A percentile compares a stretch with the other conserved stretches of the same genome.
Conservation (phyloP, 371 early-diverging fungal species). For the Apophysomyces trapeziformis region DNA sequence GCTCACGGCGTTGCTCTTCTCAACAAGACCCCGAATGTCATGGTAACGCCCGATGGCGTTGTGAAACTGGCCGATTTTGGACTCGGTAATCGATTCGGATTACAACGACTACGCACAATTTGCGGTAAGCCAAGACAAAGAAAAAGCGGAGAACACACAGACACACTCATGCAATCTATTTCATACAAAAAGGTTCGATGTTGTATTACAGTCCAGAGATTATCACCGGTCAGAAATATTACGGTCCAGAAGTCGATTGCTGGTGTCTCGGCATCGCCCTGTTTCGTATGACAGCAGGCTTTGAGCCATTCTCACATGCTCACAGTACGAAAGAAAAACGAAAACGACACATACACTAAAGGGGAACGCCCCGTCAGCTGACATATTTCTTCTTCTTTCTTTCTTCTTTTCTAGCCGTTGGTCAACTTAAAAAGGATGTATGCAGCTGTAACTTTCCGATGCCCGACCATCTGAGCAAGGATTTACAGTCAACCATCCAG, state of each 20-base stretch:
- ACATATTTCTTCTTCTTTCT: neutral
- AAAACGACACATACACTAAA: neutral
- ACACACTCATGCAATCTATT: too few species aligned
- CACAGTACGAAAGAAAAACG: constrained; percentile 32
- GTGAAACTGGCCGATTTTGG: constrained; percentile 86
- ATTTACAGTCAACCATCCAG: constrained; percentile 49
- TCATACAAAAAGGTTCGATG: constrained; percentile 40
- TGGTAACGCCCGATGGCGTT: constrained; percentile 49
- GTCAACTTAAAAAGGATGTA: constrained; percentile 71
- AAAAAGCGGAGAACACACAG: neutral
- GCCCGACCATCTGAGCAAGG: constrained; percentile 48
- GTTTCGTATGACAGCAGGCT: constrained; percentile 89
- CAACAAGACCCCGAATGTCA: constrained; percentile 57
- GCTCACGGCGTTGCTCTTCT: neutral
- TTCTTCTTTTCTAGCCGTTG: constrained; percentile 45
- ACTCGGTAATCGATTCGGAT: constrained; percentile 72
- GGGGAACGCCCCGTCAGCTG: neutral
- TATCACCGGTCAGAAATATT: constrained; percentile 59
- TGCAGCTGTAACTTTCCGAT: constrained; percentile 59
- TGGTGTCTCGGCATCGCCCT: constrained; percentile 90
- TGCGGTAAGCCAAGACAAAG: constrained; percentile 56
- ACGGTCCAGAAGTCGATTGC: constrained; percentile 71
- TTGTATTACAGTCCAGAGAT: constrained; percentile 71
- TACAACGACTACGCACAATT: constrained; percentile 74
- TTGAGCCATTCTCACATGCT: constrained; percentile 82